Evolutionary conservation across 176 grass and related monocot genomes (phyloP), one percentile per base, ranked within the genome.

Genomic region (Ensete glaucum): DNA sequence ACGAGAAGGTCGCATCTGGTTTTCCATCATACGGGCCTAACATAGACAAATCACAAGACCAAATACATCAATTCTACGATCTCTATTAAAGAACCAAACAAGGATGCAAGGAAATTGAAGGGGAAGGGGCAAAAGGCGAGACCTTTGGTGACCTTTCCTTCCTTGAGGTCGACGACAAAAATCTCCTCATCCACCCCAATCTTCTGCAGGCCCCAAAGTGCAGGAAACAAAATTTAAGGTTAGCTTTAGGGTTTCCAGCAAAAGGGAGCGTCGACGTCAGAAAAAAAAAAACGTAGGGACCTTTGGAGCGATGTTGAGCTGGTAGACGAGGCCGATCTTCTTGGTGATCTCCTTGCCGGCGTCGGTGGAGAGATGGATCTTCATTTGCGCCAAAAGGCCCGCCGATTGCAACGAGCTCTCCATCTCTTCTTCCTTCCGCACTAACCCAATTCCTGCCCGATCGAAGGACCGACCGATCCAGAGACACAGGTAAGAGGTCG

Each of bases 231-330:
- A 9, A 54, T 64, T 53, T 55, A 52, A n/a, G 49, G 9, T 76
- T 48, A 53, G 23, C n/a, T 11, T 25, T 21, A 3, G 17, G 67
- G 34, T 70, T 20, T 34, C 25, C 16, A 9, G 7, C 3, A 20
- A 16, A 69, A 0, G 11, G 11, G 11, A 59, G 14, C 8, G 17
- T n/a, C 1, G 24, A 27, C 64, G 74, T 26, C 15, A 19, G 9
- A 19, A 17, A 55, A 9, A 24, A n/a, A 20, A 15, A 14, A 75
- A 26, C 14, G 27, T 1, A 19, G 51, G 56, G 5, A 90, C 88
- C 94, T 93, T 93, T 52, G 94, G 90, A 2, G 90, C 69, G 79
- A 98, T 85, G 81, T 98, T 89, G 75, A 98, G 88, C 50, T 97
- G 88, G 82, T 93, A 98, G 25, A 98, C 82, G 80, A 89, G 83